Percentiles rank a stretch among this genome's conserved stretches.
phyloP scores from a whole-genome alignment of 306 rosid genomes.

The Pyrus pyrifolia region DNA sequence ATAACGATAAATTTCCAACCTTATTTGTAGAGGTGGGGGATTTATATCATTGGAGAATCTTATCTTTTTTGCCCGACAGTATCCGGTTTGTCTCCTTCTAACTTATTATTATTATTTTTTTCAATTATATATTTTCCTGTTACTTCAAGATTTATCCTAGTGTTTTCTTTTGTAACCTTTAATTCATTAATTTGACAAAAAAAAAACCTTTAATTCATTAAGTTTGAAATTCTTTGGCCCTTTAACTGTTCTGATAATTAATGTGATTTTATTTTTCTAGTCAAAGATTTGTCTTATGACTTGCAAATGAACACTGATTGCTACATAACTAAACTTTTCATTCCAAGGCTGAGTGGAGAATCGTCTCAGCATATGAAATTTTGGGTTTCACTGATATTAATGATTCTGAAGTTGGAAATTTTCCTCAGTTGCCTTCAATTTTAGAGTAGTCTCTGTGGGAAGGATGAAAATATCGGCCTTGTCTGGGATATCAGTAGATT shows the following conservation, averaged over 20 bases:
- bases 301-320: neutral
- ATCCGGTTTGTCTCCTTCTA: conserved; percentile 60
- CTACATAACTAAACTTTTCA: neutral
- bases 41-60: conserved; percentile 90
- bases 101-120: neutral
- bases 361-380: neutral
- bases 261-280: neutral
- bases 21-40: conserved; percentile 85
- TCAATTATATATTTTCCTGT: neutral
- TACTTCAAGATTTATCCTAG: neutral
- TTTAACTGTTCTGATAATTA: neutral
- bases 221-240: neutral
- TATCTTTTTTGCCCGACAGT: conserved; percentile 67
- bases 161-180: neutral
- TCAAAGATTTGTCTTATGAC: neutral
- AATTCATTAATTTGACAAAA: neutral
- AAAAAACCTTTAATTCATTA: neutral
- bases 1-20: conserved; percentile 7
- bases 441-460: neutral
- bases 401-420: neutral
- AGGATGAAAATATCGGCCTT: neutral
- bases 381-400: neutral
- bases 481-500: neutral
- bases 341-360: neutral
- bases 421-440: neutral